phyloP scores from a whole-genome alignment of 345 rosid species.

The Salix udensis region DNA sequence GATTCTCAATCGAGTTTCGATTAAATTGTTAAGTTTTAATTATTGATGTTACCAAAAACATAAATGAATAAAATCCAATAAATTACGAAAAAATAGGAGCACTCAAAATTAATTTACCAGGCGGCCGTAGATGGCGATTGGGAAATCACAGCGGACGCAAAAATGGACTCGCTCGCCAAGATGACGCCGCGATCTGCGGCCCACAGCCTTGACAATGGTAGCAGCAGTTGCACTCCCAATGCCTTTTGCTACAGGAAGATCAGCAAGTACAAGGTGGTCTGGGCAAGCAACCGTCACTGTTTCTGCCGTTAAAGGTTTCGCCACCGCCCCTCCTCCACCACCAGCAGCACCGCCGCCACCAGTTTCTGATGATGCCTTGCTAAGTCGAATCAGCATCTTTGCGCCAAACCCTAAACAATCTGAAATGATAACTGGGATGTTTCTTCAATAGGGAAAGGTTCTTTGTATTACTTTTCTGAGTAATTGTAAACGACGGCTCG shows the following conservation, averaged over 20 bases:
- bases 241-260: slow-evolving; percentile 97
- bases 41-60: not conserved
- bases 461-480: too few species aligned
- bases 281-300: slow-evolving; percentile 94
- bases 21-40: too few species aligned
- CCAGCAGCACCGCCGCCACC: slow-evolving; percentile 27
- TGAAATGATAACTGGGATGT: too few species aligned
- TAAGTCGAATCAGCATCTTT: slow-evolving; percentile 73
- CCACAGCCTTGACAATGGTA: slow-evolving; percentile 56
- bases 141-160: slow-evolving; percentile 94
- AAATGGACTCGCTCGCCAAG: slow-evolving; percentile 95
- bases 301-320: slow-evolving; percentile 56
- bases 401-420: not conserved
- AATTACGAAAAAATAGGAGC: not conserved
- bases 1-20: too few species aligned
- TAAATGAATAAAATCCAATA: not conserved
- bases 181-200: slow-evolving; percentile 88
- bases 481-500: not conserved
- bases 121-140: slow-evolving; percentile 92
- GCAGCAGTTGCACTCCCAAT: slow-evolving; percentile 72
- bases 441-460: too few species aligned
- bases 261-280: slow-evolving; percentile 92
- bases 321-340: slow-evolving; percentile 3
- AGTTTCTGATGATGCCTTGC: slow-evolving; percentile 54
- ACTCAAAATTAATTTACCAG: slow-evolving; percentile 40